A percentile compares a stretch with the other conserved stretches of the same genome.
Conservation (phyloP, 2,329 filamentous ascomycete genomes). For the Epichloe uncinata region DNA sequence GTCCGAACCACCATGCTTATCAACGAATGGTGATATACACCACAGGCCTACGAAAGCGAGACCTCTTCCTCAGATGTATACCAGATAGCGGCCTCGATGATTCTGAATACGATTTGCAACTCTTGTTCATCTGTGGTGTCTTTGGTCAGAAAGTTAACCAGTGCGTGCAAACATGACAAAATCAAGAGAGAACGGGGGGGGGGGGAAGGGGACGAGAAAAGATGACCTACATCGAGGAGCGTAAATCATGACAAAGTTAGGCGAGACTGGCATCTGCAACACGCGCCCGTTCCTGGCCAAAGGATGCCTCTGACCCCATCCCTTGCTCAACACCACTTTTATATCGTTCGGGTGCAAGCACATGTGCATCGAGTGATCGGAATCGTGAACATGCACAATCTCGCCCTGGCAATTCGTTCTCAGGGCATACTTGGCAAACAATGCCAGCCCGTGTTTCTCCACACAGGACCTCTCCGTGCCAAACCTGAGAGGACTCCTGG, state of each 20-base stretch:
- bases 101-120: constrained; percentile 49
- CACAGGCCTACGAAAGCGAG: constrained; percentile 14
- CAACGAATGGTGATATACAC: no score
- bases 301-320: constrained; percentile 65
- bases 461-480: constrained; percentile 59
- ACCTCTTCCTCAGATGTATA: constrained; percentile 39
- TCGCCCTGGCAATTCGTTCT: constrained; percentile 68
- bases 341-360: constrained; percentile 70
- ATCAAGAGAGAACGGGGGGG: background rate
- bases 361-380: constrained; percentile 66
- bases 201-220: background rate
- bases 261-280: constrained; percentile 50
- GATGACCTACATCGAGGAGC: constrained; percentile 46
- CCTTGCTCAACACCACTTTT: constrained; percentile 53
- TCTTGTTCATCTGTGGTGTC: constrained; percentile 42
- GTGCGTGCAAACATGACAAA: background rate
- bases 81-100: constrained; percentile 65
- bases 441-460: constrained; percentile 67
- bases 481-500: constrained; percentile 31
- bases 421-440: constrained; percentile 55
- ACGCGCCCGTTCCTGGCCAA: constrained; percentile 55
- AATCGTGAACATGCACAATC: constrained; percentile 66
- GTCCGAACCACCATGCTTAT: no score
- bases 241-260: constrained; percentile 71
- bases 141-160: background rate